Evolutionary conservation across 306 rosid genomes (phyloP), one percentile per base, ranked within the genome.

Genomic region (Fagus crenata): DNA sequence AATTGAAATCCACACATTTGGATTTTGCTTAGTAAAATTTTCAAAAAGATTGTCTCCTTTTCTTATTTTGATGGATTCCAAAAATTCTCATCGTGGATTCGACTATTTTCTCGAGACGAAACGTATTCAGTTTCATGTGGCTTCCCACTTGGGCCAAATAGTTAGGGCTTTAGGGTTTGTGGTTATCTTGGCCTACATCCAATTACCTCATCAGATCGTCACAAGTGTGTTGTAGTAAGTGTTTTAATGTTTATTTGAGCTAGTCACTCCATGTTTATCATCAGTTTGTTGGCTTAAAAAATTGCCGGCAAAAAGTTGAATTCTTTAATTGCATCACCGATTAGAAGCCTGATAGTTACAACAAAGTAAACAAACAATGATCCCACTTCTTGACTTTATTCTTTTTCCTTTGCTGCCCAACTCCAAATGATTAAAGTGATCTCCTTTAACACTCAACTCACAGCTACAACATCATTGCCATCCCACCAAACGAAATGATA

Each of bases 141-240:
- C 28, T 22, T 22, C 28, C 28, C 28, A 22, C 28, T 22, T 22
- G 0, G 28, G 28, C 0, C 28, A 22, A 22, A 22, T 22, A 22
- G 28, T 22, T 22, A 22, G 28, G 28, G 28, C 28, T 22, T 22
- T 22, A 22, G 28, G 28, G 28, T 22, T 22, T 22, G 28, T 22
- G 28, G 28, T 22, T 22, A 6, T 39, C 22, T 65, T 13, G n/a
- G 41, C 76, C 77, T 46, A 43, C 78, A 40, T 71, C 78, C 67
- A 7, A 18, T 22, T 6, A n/a, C 39, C 43, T 55, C 49, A 81
- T 74, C 78, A 32, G 31, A 14, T 1, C 63, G 55, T 80, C 59
- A n/a, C 49, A 39, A 84, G 77, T 58, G 86, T 77, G 43, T 49
- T 22, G 72, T 36, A 5, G 28, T 61, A 76, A 72, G 58, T 49